Evolutionary conservation across 2,329 filamentous ascomycete species (phyloP).

Genomic region (Trichoderma pleuroti): DNA sequence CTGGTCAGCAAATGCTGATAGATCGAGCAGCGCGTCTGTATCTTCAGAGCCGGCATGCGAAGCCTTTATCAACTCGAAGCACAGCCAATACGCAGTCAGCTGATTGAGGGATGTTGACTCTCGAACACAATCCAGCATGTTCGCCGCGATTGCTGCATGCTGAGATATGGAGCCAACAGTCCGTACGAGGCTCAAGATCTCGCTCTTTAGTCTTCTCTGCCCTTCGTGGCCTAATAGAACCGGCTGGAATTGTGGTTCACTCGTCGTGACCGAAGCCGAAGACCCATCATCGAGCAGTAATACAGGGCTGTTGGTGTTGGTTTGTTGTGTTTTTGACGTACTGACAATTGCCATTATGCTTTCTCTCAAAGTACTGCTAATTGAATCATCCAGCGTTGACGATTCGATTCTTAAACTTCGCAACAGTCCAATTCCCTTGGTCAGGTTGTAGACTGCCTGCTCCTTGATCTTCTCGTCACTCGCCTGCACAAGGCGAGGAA

Average conservation of each 20-base stretch:
- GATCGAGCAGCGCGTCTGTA: constrained; percentile 64
- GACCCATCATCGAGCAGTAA: constrained; percentile 29
- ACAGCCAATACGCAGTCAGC: constrained; percentile 75
- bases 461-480: constrained; percentile 77
- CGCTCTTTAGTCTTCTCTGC: constrained; percentile 58
- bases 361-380: constrained; percentile 69
- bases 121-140: constrained; percentile 62
- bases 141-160: constrained; percentile 58
- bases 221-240: constrained; percentile 62
- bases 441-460: constrained; percentile 70
- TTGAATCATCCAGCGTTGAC: constrained; percentile 60
- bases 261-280: constrained; percentile 18
- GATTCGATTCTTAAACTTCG: constrained; percentile 61
- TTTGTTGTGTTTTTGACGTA: constrained; percentile 21
- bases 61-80: constrained; percentile 66
- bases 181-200: constrained; percentile 56
- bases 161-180: constrained; percentile 55
- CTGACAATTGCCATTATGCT: constrained; percentile 54
- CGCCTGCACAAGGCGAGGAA: constrained; percentile 79
- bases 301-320: constrained; percentile 25
- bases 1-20: constrained; percentile 37
- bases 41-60: constrained; percentile 49
- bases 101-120: constrained; percentile 55
- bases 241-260: constrained; percentile 48
- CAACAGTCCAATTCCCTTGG: constrained; percentile 66